Conservation (phyloP, 2,329 filamentous ascomycete genomes). For the Exophiala phaeomuriformis region DNA sequence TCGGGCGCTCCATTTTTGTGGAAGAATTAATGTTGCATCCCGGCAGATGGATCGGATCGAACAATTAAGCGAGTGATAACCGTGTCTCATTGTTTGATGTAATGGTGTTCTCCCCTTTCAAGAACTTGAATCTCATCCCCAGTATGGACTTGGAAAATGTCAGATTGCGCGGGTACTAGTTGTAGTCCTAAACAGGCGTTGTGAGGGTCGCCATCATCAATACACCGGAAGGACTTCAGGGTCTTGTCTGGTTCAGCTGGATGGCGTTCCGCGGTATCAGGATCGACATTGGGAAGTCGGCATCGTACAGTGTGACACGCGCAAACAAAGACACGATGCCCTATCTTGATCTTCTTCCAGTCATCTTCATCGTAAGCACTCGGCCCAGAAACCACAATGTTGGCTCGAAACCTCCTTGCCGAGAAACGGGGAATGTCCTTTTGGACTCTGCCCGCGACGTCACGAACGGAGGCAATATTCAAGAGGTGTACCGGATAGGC, state of each 20-base stretch:
- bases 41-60: neutral
- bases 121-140: slow-evolving; percentile 37
- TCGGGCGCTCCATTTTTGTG: neutral
- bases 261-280: slow-evolving; percentile 46
- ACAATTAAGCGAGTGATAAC: neutral
- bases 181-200: slow-evolving; percentile 50
- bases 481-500: slow-evolving; percentile 53
- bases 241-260: slow-evolving; percentile 43
- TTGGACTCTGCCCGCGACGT: slow-evolving; percentile 41
- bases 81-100: slow-evolving; percentile 32
- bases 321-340: slow-evolving; percentile 25
- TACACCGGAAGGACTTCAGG: slow-evolving; percentile 43
- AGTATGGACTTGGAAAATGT: slow-evolving; percentile 28
- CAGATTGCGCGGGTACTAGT: slow-evolving; percentile 31
- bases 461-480: slow-evolving; percentile 48
- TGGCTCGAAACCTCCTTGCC: slow-evolving; percentile 51
- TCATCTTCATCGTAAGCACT: slow-evolving; percentile 49
- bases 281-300: slow-evolving; percentile 53
- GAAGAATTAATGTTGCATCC: neutral
- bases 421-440: slow-evolving; percentile 39
- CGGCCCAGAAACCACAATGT: slow-evolving; percentile 50
- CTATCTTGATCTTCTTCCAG: slow-evolving; percentile 49
- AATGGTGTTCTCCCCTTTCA: slow-evolving; percentile 39
- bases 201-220: slow-evolving; percentile 45
- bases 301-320: slow-evolving; percentile 45